A percentile compares a stretch with the other conserved stretches of the same genome.
These are phyloP conservation scores for Hydnum rufescens DNA, from an alignment of 768 basidiomycete species.

Conservation along the genomic window DNA sequence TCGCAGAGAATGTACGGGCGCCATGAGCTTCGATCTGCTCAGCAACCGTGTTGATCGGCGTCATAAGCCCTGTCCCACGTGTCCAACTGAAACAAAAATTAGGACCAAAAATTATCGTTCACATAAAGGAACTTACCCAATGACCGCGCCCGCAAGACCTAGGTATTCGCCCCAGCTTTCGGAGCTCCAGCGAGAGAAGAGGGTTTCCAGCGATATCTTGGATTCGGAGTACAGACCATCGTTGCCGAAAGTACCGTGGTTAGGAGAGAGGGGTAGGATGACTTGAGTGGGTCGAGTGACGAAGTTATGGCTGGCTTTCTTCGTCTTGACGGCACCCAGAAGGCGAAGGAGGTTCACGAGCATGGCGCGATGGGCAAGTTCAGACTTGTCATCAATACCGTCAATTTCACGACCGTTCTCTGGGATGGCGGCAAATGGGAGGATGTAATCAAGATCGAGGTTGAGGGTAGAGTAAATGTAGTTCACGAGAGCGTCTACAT, in stretches of 20 bases:
- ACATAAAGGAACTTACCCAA: conserved; percentile 43
- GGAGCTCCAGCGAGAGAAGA: conserved; percentile 95
- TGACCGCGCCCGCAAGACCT: conserved; percentile 93
- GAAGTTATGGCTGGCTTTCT: conserved; percentile 93
- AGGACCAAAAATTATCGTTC: conserved; percentile 5
- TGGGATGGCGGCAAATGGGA: conserved; percentile 95
- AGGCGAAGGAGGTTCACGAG: conserved; percentile 90
- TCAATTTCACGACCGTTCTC: conserved; percentile 99
- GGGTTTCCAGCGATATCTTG: conserved; percentile 91
- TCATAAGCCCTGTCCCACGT: conserved; percentile 94
- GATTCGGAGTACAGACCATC: conserved; percentile 97
- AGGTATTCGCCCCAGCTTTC: conserved; percentile 99
- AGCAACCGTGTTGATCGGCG: conserved; percentile 81
- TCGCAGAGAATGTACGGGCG: conserved; percentile 94
- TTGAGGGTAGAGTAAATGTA: conserved; percentile 93
- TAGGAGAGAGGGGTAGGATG: conserved; percentile 91
- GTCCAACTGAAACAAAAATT: conserved; percentile 49
- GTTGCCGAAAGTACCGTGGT: conserved; percentile 94
- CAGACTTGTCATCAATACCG: conserved; percentile 88
- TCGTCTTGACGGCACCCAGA: conserved; percentile 90
- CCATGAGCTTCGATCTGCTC: conserved; percentile 85
- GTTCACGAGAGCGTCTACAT: conserved; percentile 93
- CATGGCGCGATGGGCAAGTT: conserved; percentile 98
- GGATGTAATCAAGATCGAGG: conserved; percentile 94
- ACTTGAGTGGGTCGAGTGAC: conserved; percentile 98